Conservation (phyloP, 768 basidiomycete species). For the Hirschioporus abietinus region DNA sequence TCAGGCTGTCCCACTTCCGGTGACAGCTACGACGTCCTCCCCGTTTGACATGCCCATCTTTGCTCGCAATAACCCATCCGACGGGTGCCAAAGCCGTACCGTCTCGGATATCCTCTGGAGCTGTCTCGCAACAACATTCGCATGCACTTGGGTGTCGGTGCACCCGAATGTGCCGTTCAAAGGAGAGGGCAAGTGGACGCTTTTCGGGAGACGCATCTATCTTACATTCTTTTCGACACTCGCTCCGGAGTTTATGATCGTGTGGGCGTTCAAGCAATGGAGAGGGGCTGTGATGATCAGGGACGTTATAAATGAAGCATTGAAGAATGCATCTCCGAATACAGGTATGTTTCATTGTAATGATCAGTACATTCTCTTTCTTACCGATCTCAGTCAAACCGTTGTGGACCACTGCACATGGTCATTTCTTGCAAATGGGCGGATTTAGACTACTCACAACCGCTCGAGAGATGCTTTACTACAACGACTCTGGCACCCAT, state of each 20-base stretch:
- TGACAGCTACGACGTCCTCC: no score
- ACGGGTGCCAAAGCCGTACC: no score
- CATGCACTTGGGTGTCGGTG: slow-evolving; percentile 25
- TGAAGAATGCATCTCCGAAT: no score
- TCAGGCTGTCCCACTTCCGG: no score
- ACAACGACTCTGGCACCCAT: no score
- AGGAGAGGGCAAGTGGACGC: slow-evolving; percentile 8
- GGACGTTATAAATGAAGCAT: slow-evolving; percentile 37
- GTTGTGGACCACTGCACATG: slow-evolving; percentile 8
- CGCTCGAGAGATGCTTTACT: no score
- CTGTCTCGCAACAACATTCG: slow-evolving; percentile 23
- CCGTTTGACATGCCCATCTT: no score
- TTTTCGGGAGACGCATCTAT: slow-evolving; percentile 11
- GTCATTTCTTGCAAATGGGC: slow-evolving; percentile 4
- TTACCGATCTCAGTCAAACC: no score
- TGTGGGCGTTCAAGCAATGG: slow-evolving; percentile 23
- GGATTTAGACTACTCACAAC: slow-evolving; percentile 3
- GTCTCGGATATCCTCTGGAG: no score
- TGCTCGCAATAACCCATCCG: no score
- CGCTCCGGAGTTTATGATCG: slow-evolving; percentile 23
- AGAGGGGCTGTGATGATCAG: neutral
- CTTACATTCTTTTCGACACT: slow-evolving; percentile 19
- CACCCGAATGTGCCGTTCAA: slow-evolving; percentile 26
- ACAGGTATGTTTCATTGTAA: no score
- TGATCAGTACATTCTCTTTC: no score